A percentile compares a stretch with the other conserved stretches of the same genome.
phyloP scores from a whole-genome alignment of 352 stramenopile species.

The Phytophthora pseudosyringae region DNA sequence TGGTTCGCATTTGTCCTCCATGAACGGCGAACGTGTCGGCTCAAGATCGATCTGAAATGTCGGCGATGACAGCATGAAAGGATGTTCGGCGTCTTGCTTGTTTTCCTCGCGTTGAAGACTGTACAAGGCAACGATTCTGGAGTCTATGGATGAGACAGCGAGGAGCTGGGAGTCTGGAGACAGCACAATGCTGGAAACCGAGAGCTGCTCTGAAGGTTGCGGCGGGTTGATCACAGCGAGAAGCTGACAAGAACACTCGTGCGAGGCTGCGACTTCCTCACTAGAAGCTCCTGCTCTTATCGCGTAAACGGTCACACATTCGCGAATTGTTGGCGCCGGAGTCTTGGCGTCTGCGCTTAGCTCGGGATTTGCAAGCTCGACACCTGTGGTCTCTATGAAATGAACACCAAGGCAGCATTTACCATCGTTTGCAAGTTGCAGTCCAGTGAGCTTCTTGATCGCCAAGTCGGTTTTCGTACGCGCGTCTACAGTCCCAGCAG shows the following conservation, averaged over 20 bases:
- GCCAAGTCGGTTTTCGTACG: slow-evolving; percentile 8
- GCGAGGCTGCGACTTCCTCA: too few relatives aligned
- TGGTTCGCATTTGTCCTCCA: slow-evolving; percentile 1
- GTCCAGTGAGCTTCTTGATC: slow-evolving; percentile 20
- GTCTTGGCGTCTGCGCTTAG: slow-evolving; percentile 1
- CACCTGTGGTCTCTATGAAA: slow-evolving; percentile 13
- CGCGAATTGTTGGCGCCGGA: slow-evolving; percentile 7
- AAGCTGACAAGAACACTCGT: slow-evolving; percentile 13
- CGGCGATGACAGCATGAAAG: slow-evolving; percentile 4
- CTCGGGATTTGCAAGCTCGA: neutral
- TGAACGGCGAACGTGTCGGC: slow-evolving; percentile 14
- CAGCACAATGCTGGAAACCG: slow-evolving; percentile 20
- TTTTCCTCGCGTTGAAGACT: slow-evolving; percentile 2
- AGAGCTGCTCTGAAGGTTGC: slow-evolving; percentile 11
- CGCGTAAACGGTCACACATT: slow-evolving; percentile 28
- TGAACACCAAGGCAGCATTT: slow-evolving; percentile 30
- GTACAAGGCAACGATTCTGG: slow-evolving; percentile 16
- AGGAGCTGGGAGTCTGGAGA: slow-evolving; percentile 38
- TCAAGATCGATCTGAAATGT: slow-evolving; percentile 27
- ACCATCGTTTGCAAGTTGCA: slow-evolving; percentile 21
- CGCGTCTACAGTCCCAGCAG: neutral
- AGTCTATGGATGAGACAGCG: slow-evolving; percentile 23
- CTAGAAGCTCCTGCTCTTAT: slow-evolving; percentile 6
- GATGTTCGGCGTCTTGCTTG: neutral
- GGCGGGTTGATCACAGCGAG: slow-evolving; percentile 14